These are phyloP conservation scores for Didymella pomorum DNA, from an alignment of 2,329 filamentous ascomycete genomes.

Conservation along the genomic window DNA sequence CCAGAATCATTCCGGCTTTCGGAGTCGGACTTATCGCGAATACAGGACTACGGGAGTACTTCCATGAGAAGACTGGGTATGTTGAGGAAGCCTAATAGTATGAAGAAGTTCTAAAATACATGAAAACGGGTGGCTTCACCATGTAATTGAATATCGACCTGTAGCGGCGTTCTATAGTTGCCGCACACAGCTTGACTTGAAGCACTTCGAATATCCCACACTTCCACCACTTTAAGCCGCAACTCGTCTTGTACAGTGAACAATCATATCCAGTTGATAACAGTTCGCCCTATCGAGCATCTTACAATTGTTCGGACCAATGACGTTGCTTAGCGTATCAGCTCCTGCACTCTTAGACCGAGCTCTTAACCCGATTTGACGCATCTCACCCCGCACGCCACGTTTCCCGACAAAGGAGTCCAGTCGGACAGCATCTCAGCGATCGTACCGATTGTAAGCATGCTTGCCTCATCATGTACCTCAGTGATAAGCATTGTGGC, in stretches of 20 bases:
- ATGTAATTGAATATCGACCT: neutral
- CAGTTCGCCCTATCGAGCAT: neutral
- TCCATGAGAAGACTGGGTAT: constrained; percentile 22
- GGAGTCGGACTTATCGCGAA: constrained; percentile 39
- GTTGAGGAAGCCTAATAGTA: constrained; percentile 1
- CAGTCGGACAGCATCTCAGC: constrained; percentile 6
- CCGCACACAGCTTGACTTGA: neutral
- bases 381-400: constrained; percentile 20
- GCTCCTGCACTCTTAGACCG: constrained; percentile 19
- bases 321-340: constrained; percentile 16
- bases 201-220: neutral
- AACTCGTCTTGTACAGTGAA: neutral
- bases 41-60: constrained; percentile 31
- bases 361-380: constrained; percentile 21
- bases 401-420: constrained; percentile 7
- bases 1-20: constrained; percentile 43
- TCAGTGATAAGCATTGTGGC: constrained; percentile 10
- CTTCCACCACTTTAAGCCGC: constrained; percentile 2
- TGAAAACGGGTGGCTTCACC: neutral
- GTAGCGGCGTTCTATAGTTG: constrained; percentile 3
- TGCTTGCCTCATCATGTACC: constrained; percentile 13
- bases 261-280: neutral
- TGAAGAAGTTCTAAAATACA: neutral
- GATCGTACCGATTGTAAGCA: constrained; percentile 1
- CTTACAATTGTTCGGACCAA: constrained; percentile 8